These are phyloP conservation scores for Flaveria bidentis DNA, from an alignment of 129 eudicot genomes.

Conservation along the genomic window DNA sequence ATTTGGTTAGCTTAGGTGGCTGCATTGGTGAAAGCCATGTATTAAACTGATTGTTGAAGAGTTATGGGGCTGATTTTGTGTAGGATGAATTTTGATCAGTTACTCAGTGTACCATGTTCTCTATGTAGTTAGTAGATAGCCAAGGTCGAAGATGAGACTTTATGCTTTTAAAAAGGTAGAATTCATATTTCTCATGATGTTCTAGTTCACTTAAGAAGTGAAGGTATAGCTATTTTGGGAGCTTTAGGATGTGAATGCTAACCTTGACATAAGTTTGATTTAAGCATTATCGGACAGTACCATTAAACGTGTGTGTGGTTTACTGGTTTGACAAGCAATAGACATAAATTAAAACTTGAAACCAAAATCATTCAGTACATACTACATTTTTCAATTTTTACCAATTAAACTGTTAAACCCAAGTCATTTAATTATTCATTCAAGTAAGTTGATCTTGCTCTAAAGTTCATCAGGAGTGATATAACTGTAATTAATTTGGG, in stretches of 20 bases:
- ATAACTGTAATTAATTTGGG: not conserved
- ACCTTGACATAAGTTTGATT: not conserved
- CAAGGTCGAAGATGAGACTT: not conserved
- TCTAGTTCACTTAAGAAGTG: not conserved
- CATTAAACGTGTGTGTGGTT: not conserved
- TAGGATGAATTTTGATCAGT: not conserved
- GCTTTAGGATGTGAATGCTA: constrained; percentile 20
- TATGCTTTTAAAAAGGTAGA: not conserved
- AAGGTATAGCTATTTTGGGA: not conserved
- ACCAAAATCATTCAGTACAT: not conserved
- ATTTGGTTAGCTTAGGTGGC: not conserved
- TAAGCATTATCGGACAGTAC: not conserved
- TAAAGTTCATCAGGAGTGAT: not conserved
- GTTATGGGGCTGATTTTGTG: constrained; percentile 5
- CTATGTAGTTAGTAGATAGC: not conserved
- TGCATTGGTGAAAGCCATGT: constrained; percentile 11
- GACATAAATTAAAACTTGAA: not conserved
- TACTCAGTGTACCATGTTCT: not conserved
- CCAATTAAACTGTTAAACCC: not conserved
- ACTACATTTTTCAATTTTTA: not conserved
- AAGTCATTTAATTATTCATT: not conserved
- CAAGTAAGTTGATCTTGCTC: not conserved
- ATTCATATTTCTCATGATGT: not conserved
- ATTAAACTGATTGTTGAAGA: not conserved
- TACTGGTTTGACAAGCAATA: no score